phyloP scores from a whole-genome alignment of 2,329 filamentous ascomycete species.

The Sclerotinia trifoliorum region DNA sequence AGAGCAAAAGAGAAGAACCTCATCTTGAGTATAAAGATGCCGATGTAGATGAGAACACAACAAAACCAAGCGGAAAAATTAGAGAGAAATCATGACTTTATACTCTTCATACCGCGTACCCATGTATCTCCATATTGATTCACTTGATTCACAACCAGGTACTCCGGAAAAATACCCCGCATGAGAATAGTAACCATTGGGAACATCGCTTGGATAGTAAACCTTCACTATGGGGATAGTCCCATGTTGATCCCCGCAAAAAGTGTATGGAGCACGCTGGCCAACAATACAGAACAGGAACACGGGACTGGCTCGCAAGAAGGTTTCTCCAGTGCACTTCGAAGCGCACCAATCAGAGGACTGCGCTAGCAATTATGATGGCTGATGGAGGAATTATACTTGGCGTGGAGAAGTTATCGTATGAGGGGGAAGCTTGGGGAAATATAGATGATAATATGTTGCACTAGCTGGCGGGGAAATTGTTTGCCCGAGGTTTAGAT shows the following conservation, averaged over 20 bases:
- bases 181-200: background rate
- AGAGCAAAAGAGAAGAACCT: slow-evolving; percentile 28
- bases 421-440: slow-evolving; percentile 8
- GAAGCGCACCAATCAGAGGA: slow-evolving; percentile 15
- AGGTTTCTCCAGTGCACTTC: slow-evolving; percentile 7
- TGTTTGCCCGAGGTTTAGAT: slow-evolving; percentile 2
- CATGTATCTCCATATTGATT: background rate
- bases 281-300: slow-evolving; percentile 1
- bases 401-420: background rate
- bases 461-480: background rate
- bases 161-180: slow-evolving; percentile 19
- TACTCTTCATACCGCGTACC: background rate
- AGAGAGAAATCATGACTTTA: slow-evolving; percentile 10
- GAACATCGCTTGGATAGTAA: background rate
- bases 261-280: background rate
- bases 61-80: background rate
- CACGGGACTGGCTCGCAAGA: slow-evolving; percentile 15
- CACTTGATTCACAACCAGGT: background rate
- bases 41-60: background rate
- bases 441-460: background rate
- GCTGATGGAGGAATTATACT: background rate
- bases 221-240: background rate
- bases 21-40: slow-evolving; percentile 26
- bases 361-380: background rate
- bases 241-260: background rate